Evolutionary conservation across 164 flowering plant genomes (phyloP), one percentile per base, ranked within the genome.

Genomic region (grape (Vitis vinifera)): DNA sequence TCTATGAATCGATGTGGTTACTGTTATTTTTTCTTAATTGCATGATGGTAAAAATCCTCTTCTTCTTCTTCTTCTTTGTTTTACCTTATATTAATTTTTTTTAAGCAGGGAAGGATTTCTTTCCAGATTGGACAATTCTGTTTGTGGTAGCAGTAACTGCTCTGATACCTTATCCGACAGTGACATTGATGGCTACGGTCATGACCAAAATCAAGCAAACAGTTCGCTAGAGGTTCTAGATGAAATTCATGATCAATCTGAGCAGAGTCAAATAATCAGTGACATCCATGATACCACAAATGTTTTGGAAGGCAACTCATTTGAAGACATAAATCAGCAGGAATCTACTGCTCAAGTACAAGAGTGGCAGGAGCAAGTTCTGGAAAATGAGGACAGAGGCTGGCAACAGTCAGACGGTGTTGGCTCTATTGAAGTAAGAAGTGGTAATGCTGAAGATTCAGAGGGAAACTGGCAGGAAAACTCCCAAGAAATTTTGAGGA

Each of bases 61-160:
- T 37, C 44, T 37, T 37, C 27, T 23, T 19, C 19, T 19, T 23
- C 27, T 23, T 23, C 27, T 23, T 23, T 23, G 27, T 23, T 23
- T 23, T 23, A 23, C 27, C 27, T 23, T 23, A 23, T 37, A 37
- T 37, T 37, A 3, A 37, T 37, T 47, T 53, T 59, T 23, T 59
- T 58, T 10, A 53, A 55, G 31, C 82, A 89, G 93, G 79, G 91
- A 83, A 63, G 93, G 83, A 16, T 84, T 89, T 55, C 62, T 80
- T 13, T 84, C 87, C 69, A 83, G 80, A 77, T 67, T 75, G 76
- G 87, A 84, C 51, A 73, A 63, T 64, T 63, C 67, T 73, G 75
- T 49, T 60, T 74, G 70, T 52, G 71, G 71, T 70, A 75, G 84
- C 73, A 64, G 58, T 68, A 67, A 65, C 64, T 66, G 73, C 49